Percentiles rank a stretch among this genome's conserved stretches.
These are phyloP conservation scores for Ochetophila trinervis DNA, from an alignment of 306 rosid species.

Conservation along the genomic window DNA sequence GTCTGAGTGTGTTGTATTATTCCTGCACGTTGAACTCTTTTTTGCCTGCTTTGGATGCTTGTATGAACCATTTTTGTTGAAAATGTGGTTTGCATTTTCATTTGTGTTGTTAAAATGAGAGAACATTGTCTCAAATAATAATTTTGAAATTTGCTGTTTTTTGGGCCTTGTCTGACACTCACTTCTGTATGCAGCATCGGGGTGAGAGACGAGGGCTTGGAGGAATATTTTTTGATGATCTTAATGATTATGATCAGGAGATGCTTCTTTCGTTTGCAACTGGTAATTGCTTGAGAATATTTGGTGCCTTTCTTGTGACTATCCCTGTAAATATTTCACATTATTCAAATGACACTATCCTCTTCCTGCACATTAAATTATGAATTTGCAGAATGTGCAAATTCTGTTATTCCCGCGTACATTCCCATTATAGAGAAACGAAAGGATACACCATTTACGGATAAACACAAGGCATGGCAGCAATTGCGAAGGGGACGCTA, in stretches of 20 bases:
- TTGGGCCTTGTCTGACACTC: slow-evolving; percentile 18
- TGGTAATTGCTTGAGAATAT: slow-evolving; percentile 48
- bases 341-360: background rate
- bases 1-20: too few species aligned
- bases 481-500: slow-evolving; percentile 93
- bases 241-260: slow-evolving; percentile 94
- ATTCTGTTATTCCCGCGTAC: slow-evolving; percentile 90
- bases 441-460: slow-evolving; percentile 74
- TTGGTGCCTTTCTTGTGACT: slow-evolving; percentile 10
- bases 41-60: too few species aligned
- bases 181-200: slow-evolving; percentile 68
- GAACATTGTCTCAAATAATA: too few species aligned
- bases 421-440: slow-evolving; percentile 89
- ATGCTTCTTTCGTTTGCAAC: slow-evolving; percentile 96
- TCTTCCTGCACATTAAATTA: slow-evolving; percentile 20
- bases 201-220: slow-evolving; percentile 95
- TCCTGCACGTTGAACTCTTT: too few species aligned
- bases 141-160: background rate
- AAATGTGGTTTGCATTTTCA: too few species aligned
- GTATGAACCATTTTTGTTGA: too few species aligned
- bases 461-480: slow-evolving; percentile 89
- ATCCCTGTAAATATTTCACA: background rate
- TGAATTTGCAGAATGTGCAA: slow-evolving; percentile 76
- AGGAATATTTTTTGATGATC: slow-evolving; percentile 94
- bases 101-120: too few species aligned